These are phyloP conservation scores for Phytophthora podocarpi DNA, from an alignment of 352 stramenopile species.

Conservation along the genomic window DNA sequence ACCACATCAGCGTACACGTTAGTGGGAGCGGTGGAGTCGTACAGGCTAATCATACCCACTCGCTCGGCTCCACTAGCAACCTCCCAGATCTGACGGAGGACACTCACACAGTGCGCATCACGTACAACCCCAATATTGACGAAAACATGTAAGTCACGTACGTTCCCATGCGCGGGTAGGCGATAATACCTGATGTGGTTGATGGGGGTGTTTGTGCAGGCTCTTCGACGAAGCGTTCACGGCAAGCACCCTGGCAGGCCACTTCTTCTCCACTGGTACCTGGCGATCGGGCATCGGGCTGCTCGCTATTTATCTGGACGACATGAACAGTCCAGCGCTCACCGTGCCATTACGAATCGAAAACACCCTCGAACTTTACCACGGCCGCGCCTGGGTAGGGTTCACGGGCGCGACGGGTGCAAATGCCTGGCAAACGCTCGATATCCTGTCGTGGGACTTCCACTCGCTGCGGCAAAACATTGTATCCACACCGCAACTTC, in stretches of 20 bases:
- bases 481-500: slow-evolving; percentile 16
- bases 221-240: slow-evolving; percentile 66
- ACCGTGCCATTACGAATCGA: slow-evolving; percentile 89
- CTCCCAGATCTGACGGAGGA: slow-evolving; percentile 85
- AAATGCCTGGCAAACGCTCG: slow-evolving; percentile 87
- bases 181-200: slow-evolving; percentile 11
- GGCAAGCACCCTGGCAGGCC: slow-evolving; percentile 53
- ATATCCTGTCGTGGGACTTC: slow-evolving; percentile 89
- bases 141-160: slow-evolving; percentile 48
- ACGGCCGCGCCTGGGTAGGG: slow-evolving; percentile 90
- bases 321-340: slow-evolving; percentile 80
- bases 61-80: slow-evolving; percentile 69
- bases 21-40: slow-evolving; percentile 39
- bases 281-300: slow-evolving; percentile 71
- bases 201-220: slow-evolving; percentile 25
- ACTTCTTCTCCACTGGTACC: slow-evolving; percentile 72
- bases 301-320: slow-evolving; percentile 89
- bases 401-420: slow-evolving; percentile 91
- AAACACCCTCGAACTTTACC: slow-evolving; percentile 75
- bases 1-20: slow-evolving; percentile 91
- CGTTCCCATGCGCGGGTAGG: background rate
- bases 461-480: slow-evolving; percentile 51
- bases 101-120: slow-evolving; percentile 65
- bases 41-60: slow-evolving; percentile 79
- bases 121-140: slow-evolving; percentile 78